phyloP scores from a whole-genome alignment of 768 basidiomycete genomes.

The Boletus vermiculosoides region DNA sequence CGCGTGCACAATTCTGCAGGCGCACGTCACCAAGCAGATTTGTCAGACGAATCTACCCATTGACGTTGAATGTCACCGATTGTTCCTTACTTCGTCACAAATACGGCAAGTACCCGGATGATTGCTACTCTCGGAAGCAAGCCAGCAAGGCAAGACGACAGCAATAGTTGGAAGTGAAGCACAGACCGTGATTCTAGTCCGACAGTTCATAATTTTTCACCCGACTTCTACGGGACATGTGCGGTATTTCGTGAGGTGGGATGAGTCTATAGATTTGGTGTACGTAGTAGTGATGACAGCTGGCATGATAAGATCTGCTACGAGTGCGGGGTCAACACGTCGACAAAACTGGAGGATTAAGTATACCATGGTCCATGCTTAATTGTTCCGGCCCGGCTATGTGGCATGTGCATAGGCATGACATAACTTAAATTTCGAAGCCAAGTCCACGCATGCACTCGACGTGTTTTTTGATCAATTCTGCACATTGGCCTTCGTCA shows the following conservation, averaged over 20 bases:
- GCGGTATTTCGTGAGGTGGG: slow-evolving; percentile 7
- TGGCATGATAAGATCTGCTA: not conserved
- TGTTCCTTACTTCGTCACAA: not conserved
- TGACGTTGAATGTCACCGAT: not conserved
- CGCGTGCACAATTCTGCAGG: not conserved
- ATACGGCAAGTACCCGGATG: not conserved
- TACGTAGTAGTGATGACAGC: not conserved
- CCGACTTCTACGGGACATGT: not conserved
- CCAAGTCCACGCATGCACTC: slow-evolving; percentile 91
- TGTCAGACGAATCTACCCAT: not conserved
- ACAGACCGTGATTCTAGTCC: not conserved
- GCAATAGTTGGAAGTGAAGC: not conserved
- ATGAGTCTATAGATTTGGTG: slow-evolving; percentile 1
- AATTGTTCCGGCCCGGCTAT: not conserved
- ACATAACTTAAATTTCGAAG: slow-evolving; percentile 64
- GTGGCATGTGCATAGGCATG: not conserved
- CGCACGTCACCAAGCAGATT: not conserved
- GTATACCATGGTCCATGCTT: slow-evolving; percentile 2
- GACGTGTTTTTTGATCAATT: slow-evolving; percentile 75
- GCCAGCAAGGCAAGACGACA: not conserved
- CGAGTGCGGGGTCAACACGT: not conserved
- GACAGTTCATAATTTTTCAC: not conserved
- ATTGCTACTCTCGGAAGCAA: not conserved
- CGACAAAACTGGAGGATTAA: not conserved
- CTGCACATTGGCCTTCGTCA: slow-evolving; percentile 76